Base-by-base conservation (phyloP, 2,329 filamentous ascomycete species). In the Colletotrichum orchidophilum region DNA sequence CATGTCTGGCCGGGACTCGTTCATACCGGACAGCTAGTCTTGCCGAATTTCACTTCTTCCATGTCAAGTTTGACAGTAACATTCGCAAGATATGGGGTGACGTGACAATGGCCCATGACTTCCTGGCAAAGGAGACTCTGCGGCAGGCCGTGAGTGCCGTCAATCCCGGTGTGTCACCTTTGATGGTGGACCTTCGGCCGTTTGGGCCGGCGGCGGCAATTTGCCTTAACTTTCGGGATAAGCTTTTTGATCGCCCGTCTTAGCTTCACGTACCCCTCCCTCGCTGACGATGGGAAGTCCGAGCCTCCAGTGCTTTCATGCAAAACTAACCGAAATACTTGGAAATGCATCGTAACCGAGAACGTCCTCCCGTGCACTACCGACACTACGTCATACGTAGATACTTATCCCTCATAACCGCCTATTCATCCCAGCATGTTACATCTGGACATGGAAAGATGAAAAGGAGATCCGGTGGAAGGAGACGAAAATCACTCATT, bases 1-100 rank as follows among this genome's bases (percentile, higher is more conserved):
- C 2, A 46, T 69, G 31, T 69, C 66, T n/a, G 60, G 66, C 31
- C 29, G 66, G 12, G 66, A 69, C 46, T 69, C 66, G 13, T 69
- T 69, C 53, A 69, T 69, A 53, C 59, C 66, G 9, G 64, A 29
- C 61, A 69, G 59, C 54, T 69, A 69, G 64, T 69, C 33, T 29
- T 69, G 4, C 66, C 66, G 4, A 65, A 52, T 7, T 53, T 69
- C 31, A 69, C 12, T 5, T 49, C 60, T 5, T 69, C 64, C 33
- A 53, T 60, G 2, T 62, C 55, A 7, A 33, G 64, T 9, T 27
- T 69, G 2, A 64, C 46, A 15, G 52, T 21, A 3, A 46, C 31
- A 5, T 69, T 69, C n/a, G 66, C 11, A 35, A 26, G n/a, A 46
- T 15, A 2, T 69, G 66, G 66, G 39, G 53, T 15, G 53, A 33